Evolutionary conservation across 495 filamentous ascomycete species (phyloP), one percentile per base, ranked within the genome.

Genomic region (Cercophora scortea): DNA sequence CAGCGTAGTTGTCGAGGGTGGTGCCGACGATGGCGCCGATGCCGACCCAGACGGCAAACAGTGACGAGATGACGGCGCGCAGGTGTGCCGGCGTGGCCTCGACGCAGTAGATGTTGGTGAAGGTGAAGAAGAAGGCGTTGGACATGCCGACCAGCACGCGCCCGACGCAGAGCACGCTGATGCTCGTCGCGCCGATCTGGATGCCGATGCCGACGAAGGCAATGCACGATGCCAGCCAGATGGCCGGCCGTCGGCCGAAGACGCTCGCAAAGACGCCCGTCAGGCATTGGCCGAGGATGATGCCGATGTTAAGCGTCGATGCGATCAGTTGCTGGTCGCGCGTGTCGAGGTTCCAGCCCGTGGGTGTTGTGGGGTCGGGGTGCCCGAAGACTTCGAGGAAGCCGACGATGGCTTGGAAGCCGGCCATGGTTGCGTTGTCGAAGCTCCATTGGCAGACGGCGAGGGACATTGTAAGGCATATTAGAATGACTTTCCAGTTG

Each of bases 401-500:
- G 2, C 79, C 79, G 12, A 74, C 56, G 78, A 82, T 82, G 17
- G 79, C 80, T 55, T 82, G 79, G 10, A 82, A 66, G 51, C 78
- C 74, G 11, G 73, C 79, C 44, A 83, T 74, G 40, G 77, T 62
- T 15, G 74, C 77, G 50, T 77, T 79, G 55, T 83, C 79, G 47
- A 82, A 58, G 7, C 79, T 78, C 66, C 81, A 83, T 58, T 83
- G 79, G 50, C 49, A 64, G 43, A 65, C 69, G 8, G 66, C 67
- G 42, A 70, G 60, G 8, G 67, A 62, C 34, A 70, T 66, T 51
- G 56, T 56, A 39, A 57, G 52, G 53, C 67, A 70, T 56, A 70
- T 69, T 15, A 61, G 44, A 17, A 70, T 48, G 35, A 65, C 69
- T 59, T 67, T 70, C 17, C 61, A 53, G 51, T 70, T 70, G 42